These are phyloP conservation scores for Podospora conica DNA, from an alignment of 495 filamentous ascomycete species.

Conservation along the genomic window DNA sequence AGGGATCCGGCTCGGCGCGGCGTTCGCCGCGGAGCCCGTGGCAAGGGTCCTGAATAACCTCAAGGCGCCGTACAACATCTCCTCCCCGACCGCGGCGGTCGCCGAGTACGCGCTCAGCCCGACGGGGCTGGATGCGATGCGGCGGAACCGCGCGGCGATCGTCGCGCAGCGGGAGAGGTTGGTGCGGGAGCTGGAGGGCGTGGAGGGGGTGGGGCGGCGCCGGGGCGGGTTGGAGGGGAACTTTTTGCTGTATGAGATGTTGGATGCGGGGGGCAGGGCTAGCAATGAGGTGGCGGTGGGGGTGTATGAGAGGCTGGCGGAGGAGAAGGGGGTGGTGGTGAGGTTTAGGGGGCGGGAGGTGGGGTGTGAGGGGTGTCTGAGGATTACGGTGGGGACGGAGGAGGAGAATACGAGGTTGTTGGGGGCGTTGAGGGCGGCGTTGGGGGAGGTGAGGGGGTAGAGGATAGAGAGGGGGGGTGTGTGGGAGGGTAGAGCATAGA, in stretches of 20 bases:
- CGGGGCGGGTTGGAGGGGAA: constrained; percentile 77
- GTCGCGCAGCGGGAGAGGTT: constrained; percentile 71
- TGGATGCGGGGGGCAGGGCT: constrained; percentile 64
- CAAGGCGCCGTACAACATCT: constrained; percentile 94
- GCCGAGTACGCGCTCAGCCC: constrained; percentile 64
- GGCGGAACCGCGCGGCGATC: constrained; percentile 56
- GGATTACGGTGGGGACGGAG: constrained; percentile 90
- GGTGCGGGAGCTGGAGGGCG: constrained; percentile 62
- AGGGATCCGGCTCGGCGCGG: constrained; percentile 72
- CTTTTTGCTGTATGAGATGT: constrained; percentile 83
- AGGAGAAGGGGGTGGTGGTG: constrained; percentile 84
- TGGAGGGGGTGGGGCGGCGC: constrained; percentile 74
- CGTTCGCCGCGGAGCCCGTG: constrained; percentile 54
- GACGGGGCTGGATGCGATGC: constrained; percentile 65
- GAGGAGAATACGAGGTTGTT: constrained; percentile 75
- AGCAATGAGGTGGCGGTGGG: constrained; percentile 70
- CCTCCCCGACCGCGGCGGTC: constrained; percentile 75
- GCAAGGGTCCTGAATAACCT: constrained; percentile 74
- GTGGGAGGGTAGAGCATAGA: constrained; percentile 19
- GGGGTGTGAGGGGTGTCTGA: constrained; percentile 80
- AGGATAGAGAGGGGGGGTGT: not conserved
- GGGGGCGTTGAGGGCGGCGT: constrained; percentile 54
- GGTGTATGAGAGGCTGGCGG: constrained; percentile 78
- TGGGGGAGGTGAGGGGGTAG: constrained; percentile 49
- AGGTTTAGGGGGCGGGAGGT: constrained; percentile 88